Base-by-base conservation (phyloP, 345 rosid genomes). In the Syzygium aqueum region DNA sequence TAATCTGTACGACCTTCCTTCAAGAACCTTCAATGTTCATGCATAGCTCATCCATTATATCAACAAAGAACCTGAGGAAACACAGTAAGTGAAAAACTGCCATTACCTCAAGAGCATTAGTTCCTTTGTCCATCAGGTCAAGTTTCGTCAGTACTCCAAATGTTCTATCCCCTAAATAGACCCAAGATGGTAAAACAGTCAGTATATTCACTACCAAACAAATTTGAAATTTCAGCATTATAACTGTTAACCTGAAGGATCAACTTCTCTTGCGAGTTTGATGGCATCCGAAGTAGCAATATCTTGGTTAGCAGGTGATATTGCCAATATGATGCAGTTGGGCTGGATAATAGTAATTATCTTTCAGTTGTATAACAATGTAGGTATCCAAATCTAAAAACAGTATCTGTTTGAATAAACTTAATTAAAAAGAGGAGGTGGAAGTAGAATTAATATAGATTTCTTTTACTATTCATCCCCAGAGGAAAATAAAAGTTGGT, bases 261-360 rank as follows among this genome's bases (percentile, higher is more conserved):
- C 99, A 86, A 97, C 99, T 94, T 97, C 99, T 93, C 98, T 95
- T 78, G 99, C 99, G 53, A 97, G 98, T 91, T 97, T 97, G 89
- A 97, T 97, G 82, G 99, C 99, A 89, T 97, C 99, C 73, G 99
- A 96, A 77, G 99, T 97, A 84, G 99, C 99, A 93, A 97, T 97
- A 90, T 97, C 99, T 94, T 97, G 99, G 95, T 97, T 97, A 19
- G 99, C 99, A 77, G 99, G 99, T 89, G 99, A 95, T 85, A 97
- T 95, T 54, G 99, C 99, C 95, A 97, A 94, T 91, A 97, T 96
- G 91, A 97, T 95, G 94, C 96, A 90, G 93, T 94, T 97, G 88
- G 99, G 99, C 99, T 96, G 90, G 95, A 92, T 88, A 93, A 91
- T 86, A 83, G 85, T 77, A 88, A 82, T 77, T 87, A 22, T 46